phyloP scores from a whole-genome alignment of 805 yeast genomes.

The Lachancea nothofagi region DNA sequence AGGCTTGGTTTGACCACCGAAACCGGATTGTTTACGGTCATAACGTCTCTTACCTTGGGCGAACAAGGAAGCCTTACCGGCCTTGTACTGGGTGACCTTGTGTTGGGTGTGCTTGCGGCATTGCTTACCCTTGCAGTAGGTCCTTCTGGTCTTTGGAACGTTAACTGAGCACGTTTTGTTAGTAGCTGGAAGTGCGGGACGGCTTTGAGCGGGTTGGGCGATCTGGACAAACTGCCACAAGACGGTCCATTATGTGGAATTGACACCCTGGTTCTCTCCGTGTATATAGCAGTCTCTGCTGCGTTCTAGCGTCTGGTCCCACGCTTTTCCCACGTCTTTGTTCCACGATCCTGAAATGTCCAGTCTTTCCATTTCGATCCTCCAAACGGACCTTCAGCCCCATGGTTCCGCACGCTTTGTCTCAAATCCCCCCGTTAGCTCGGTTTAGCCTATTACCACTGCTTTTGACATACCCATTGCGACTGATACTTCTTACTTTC shows the following conservation, averaged over 20 bases:
- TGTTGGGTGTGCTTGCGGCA: constrained; percentile 99
- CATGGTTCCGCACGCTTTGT: background rate
- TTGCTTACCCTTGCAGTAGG: constrained; percentile 99
- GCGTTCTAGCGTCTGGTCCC: too few relatives aligned
- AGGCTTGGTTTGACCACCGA: constrained; percentile 99
- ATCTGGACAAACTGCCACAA: too few relatives aligned
- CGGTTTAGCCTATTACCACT: background rate
- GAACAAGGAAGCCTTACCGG: constrained; percentile 98
- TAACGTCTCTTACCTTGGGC: constrained; percentile 99
- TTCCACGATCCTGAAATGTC: too few relatives aligned
- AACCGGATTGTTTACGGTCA: constrained; percentile 99
- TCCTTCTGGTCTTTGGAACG: constrained; percentile 99
- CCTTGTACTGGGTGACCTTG: constrained; percentile 99
- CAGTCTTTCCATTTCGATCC: too few relatives aligned
- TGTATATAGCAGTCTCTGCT: too few relatives aligned
- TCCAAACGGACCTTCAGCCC: background rate
- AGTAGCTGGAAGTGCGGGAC: constrained; percentile 2
- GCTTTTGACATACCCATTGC: constrained; percentile 30
- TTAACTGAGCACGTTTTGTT: constrained; percentile 56
- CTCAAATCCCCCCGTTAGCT: too few relatives aligned
- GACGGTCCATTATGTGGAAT: too few relatives aligned
- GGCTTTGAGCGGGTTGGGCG: background rate
- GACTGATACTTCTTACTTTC: constrained; percentile 21
- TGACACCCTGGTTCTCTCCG: too few relatives aligned
- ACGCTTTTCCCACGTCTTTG: too few relatives aligned